Conservation (phyloP, 768 basidiomycete species). For the Collybia sp. region DNA sequence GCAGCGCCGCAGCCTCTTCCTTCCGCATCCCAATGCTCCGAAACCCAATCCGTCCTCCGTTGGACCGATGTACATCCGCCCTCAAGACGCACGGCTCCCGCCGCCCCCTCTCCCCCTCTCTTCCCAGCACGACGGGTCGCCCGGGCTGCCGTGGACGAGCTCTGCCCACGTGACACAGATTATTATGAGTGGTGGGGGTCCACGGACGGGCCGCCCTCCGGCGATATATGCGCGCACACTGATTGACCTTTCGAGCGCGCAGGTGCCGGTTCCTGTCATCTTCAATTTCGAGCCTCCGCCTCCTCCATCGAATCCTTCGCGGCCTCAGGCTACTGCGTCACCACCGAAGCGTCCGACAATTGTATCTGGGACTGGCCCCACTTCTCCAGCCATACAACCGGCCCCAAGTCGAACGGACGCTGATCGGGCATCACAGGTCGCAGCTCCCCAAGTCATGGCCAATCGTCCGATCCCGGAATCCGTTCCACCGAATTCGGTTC, state of each 20-base stretch:
- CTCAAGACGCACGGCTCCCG: slow-evolving; percentile 6
- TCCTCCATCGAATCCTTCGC: slow-evolving; percentile 8
- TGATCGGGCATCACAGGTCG: background rate
- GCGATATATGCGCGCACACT: slow-evolving; percentile 63
- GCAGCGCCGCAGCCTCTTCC: slow-evolving; percentile 32
- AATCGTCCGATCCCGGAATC: background rate
- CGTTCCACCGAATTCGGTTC: background rate
- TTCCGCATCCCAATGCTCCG: slow-evolving; percentile 43
- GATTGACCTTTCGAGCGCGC: slow-evolving; percentile 41
- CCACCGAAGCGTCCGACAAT: no score
- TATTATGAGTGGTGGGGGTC: slow-evolving; percentile 12
- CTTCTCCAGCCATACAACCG: slow-evolving; percentile 6
- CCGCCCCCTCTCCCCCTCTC: slow-evolving; percentile 5
- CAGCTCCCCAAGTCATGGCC: background rate
- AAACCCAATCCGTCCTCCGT: slow-evolving; percentile 29
- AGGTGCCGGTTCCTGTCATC: slow-evolving; percentile 56
- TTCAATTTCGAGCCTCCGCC: slow-evolving; percentile 52
- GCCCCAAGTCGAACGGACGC: background rate
- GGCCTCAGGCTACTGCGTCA: no score
- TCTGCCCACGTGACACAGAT: slow-evolving; percentile 21
- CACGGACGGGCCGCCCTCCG: slow-evolving; percentile 2
- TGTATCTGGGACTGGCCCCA: slow-evolving; percentile 5
- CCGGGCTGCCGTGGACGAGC: no score
- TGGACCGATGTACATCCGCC: slow-evolving; percentile 59
- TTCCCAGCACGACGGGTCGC: no score